Percentiles rank a stretch among this genome's conserved stretches.
Conservation (phyloP, 139 green algal genomes). For the Pseudopediastrum boryanum region DNA sequence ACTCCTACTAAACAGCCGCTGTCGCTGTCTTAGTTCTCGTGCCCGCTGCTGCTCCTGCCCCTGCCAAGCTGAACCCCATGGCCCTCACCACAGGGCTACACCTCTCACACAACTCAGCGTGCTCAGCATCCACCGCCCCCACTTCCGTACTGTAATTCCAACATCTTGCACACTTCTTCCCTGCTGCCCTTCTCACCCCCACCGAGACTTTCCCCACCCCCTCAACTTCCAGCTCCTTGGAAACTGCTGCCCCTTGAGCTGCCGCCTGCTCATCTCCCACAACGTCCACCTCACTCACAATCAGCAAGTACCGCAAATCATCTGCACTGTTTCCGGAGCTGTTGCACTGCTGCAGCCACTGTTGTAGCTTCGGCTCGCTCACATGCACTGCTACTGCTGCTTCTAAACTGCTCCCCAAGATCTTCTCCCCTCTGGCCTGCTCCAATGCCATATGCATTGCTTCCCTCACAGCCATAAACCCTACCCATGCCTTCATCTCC, state of each 20-base stretch:
- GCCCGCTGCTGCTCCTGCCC: background rate
- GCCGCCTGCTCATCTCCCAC: constrained; percentile 14
- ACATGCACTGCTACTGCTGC: constrained; percentile 79
- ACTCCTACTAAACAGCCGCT: too few species aligned
- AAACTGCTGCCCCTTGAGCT: constrained; percentile 6
- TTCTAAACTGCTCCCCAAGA: constrained; percentile 85
- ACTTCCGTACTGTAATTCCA: constrained; percentile 92
- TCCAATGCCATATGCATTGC: constrained; percentile 85
- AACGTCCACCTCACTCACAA: constrained; percentile 65
- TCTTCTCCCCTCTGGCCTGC: constrained; percentile 67
- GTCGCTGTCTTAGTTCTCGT: background rate
- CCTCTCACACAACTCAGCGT: constrained; percentile 89
- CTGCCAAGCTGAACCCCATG: constrained; percentile 59
- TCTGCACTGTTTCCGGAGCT: constrained; percentile 71
- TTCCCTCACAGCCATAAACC: constrained; percentile 62
- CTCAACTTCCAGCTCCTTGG: constrained; percentile 38
- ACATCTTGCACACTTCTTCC: constrained; percentile 93
- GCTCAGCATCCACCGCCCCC: constrained; percentile 43
- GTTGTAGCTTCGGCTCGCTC: constrained; percentile 43
- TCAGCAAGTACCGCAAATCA: constrained; percentile 84
- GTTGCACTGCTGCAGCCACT: constrained; percentile 64
- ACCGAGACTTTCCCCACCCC: constrained; percentile 68
- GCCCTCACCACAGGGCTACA: constrained; percentile 83
- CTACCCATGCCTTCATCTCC: constrained; percentile 53
- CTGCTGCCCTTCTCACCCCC: constrained; percentile 78